Evolutionary conservation across 768 basidiomycete species (phyloP), one percentile per base, ranked within the genome.

Genomic region (Boletellus ananas): DNA sequence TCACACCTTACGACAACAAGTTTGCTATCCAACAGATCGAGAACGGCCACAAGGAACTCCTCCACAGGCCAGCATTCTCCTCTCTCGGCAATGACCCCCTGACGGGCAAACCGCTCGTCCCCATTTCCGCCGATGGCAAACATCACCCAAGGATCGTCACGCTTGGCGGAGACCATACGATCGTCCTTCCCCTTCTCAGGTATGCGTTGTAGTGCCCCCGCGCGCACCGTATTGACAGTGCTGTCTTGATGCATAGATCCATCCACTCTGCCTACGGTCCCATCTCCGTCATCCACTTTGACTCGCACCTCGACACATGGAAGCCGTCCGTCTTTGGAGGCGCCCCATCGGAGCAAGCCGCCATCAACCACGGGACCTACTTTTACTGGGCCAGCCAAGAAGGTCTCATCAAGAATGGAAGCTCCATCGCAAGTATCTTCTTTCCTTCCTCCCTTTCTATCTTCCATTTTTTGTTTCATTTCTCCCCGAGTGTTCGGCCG

Each of bases 301-400:
- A 93, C 65, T 85, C 87, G 29, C 88, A 92, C 68, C 77, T 90
- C 33, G 85, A 87, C 60, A 87, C 85, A 11, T 87, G 85, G 86
- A 85, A 84, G 59, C 84, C 85, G 4, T 72, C 78, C 29, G 81
- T 86, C 10, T 87, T 87, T 60, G 87, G 87, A 20, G 85, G 84
- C 10, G 81, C 86, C 3, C 85, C 84, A 4, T 84, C 84, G 23
- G 74, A 76, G 1, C 83, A 84, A 50, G 86, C 85, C 0, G 81
- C 83, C 18, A 83, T 94, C 55, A 92, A 88, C 52, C 91, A 94
- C 52, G 91, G 90, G 12, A 90, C 88, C 3, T 93, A 92, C 72
- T 94, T 94, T 68, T 93, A 90, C 70, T 87, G 87, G 79, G 92
- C 92, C 0, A 83, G 82, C 52, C 79, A 85, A 58, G 88, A 91